Evolutionary conservation across 164 flowering plant genomes (phyloP), one percentile per base, ranked within the genome.

Genomic region (Vitis riparia): DNA sequence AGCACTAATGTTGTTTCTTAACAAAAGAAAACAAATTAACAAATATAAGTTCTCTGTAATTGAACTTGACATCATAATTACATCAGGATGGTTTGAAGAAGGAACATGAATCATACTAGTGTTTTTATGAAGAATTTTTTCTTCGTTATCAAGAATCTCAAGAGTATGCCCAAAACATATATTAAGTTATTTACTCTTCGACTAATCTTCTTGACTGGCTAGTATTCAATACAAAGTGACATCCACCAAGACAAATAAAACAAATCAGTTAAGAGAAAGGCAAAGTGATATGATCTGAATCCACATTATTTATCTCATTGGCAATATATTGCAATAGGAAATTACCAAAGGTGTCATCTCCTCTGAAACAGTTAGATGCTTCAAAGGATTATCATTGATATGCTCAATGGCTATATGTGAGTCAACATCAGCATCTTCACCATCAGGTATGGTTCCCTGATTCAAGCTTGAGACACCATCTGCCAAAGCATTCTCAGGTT

Each of bases 271-370:
- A 50, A 50, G 23, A 19, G 56, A 51, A 50, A 19, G 11, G 8
- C 23, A 0, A n/a, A 15, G 12, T 16, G 13, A 8, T 32, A 37
- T 16, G 23, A 68, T 50, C 17, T 50, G 48, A 50, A 17, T 16
- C 16, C 53, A 57, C 3, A 15, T 50, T 13, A 64, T 30, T 65
- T n/a, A 23, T 13, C 52, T 30, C 57, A 58, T n/a, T 56, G 44
- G 44, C 10, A 9, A 67, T 27, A 14, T 58, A 61, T 53, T 15
- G 27, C 65, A 8, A 44, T 57, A 65, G 67, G 63, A 61, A 16
- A 58, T 70, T 85, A 86, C 89, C 90, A 59, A 48, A 65, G 78
- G 62, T 51, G 70, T 68, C 13, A 53, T 56, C 51, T 74, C 74
- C n/a, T 70, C 79, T 19, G 71, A 52, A 29, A 49, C 71, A 30